phyloP scores from a whole-genome alignment of 163 green algal genomes.

The Chloromonas sp. region DNA sequence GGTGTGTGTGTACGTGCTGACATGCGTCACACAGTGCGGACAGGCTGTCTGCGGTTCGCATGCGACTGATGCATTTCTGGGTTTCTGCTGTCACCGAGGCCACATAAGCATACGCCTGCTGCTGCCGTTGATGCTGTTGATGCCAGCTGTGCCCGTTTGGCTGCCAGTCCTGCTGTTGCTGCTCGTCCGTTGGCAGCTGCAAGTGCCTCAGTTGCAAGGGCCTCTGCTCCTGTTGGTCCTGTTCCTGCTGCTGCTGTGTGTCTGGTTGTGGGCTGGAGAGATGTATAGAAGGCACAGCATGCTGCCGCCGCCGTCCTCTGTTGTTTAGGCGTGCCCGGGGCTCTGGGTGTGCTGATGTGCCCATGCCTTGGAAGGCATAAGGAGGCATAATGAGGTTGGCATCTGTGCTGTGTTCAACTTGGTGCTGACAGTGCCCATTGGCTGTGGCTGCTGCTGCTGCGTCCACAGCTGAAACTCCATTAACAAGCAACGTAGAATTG shows the following conservation, averaged over 20 bases:
- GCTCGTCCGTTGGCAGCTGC: not conserved
- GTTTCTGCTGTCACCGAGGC: not conserved
- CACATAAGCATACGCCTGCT: too few relatives aligned
- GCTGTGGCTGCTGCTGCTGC: not conserved
- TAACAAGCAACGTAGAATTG: not conserved
- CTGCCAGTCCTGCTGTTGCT: too few relatives aligned
- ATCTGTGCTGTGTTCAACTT: too few relatives aligned
- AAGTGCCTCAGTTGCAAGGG: not conserved
- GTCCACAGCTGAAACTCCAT: not conserved
- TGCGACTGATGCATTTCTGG: not conserved
- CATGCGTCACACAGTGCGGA: not conserved
- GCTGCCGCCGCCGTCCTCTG: not conserved
- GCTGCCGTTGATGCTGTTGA: too few relatives aligned
- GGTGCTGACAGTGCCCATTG: too few relatives aligned
- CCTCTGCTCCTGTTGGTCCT: too few relatives aligned
- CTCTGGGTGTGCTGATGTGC: not conserved
- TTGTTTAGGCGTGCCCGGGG: not conserved
- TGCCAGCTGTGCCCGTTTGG: too few relatives aligned
- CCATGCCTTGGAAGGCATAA: not conserved
- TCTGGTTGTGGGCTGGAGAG: too few relatives aligned
- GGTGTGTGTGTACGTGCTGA: not conserved
- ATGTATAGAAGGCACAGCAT: too few relatives aligned
- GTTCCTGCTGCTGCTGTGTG: too few relatives aligned
- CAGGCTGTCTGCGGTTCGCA: not conserved
- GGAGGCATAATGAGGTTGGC: not conserved